Evolutionary conservation across 108 stramenopile genomes (phyloP), one percentile per base, ranked within the genome.

Genomic region (Seminavis robusta): DNA sequence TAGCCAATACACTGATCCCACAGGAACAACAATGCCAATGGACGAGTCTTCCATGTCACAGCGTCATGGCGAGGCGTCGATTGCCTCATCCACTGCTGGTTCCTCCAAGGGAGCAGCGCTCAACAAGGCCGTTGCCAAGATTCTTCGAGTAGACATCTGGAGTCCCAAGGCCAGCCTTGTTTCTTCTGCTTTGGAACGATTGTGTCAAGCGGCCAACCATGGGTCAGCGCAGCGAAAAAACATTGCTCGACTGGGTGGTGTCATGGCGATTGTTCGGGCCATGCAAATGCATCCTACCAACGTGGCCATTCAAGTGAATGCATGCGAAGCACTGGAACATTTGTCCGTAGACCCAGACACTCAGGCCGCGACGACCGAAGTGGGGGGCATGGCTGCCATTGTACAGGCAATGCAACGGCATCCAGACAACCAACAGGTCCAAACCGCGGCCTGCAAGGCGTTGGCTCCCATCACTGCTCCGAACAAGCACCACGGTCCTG

Each of bases 361-460:
- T 6, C 67, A 82, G 33, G 33, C 59, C 0, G 52, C 64, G n/a
- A 61, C 75, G 25, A 57, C 61, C 13, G 69, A 69, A 25, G 52
- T 67, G 31, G 79, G 79, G n/a, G 81, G 77, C 15, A 68, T 83
- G 30, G 61, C 74, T 38, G 50, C 63, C 20, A 74, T 84, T 29
- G 62, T 80, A 0, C 56, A 21, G 1, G 80, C 79, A 13, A 84
- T 89, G 88, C 56, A 63, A 56, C 47, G 27, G 23, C 60, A 76
- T 54, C 40, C 46, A 0, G 45, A 47, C 9, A 65, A 74, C 38
- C 44, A 46, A 17, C 38, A 66, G 43, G 68, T 82, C 10, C 88
- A 89, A 40, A 67, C 54, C 38, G 69, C 69, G 21, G 88, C 71
- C 11, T 82, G 80, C 47, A 38, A 69, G 36, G 81, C 81, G 0